phyloP scores from a whole-genome alignment of 495 filamentous ascomycete genomes.

The Umbilicaria muhlenbergii region DNA sequence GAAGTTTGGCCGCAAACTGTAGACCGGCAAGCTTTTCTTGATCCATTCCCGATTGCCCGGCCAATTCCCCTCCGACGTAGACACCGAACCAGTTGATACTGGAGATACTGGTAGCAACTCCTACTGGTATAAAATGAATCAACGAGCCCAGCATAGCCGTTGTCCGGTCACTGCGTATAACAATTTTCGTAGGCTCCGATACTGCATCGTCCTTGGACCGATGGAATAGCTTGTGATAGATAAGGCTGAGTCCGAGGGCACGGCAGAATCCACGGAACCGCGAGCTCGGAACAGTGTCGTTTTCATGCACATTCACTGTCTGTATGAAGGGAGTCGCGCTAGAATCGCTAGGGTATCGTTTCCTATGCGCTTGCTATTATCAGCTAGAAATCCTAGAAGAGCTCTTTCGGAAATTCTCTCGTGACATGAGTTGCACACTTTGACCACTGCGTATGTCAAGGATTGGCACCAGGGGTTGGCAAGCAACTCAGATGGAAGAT shows the following conservation, averaged over 20 bases:
- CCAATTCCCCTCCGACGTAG: slow-evolving; percentile 6
- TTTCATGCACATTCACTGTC: too few species aligned
- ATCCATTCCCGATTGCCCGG: not conserved
- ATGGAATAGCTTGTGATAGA: not conserved
- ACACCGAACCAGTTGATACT: slow-evolving; percentile 4
- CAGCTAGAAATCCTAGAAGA: too few species aligned
- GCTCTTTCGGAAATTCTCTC: too few species aligned
- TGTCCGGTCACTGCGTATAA: not conserved
- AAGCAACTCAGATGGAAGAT: too few species aligned
- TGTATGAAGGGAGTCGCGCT: too few species aligned
- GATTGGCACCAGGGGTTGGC: too few species aligned
- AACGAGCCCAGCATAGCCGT: not conserved
- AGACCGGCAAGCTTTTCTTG: slow-evolving; percentile 1
- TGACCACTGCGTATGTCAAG: too few species aligned
- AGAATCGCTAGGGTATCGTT: too few species aligned
- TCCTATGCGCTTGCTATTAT: too few species aligned
- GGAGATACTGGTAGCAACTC: not conserved
- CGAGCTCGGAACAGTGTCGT: too few species aligned
- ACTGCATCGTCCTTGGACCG: not conserved
- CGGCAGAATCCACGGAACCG: not conserved
- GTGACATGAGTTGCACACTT: too few species aligned
- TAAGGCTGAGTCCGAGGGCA: not conserved
- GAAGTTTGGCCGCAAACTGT: slow-evolving; percentile 15
- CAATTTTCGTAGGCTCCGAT: slow-evolving; percentile 1
- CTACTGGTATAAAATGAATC: slow-evolving; percentile 1